Evolutionary conservation across 179 eudicot genomes (phyloP), one percentile per base, ranked within the genome.

Genomic region (Beta lomatogona): DNA sequence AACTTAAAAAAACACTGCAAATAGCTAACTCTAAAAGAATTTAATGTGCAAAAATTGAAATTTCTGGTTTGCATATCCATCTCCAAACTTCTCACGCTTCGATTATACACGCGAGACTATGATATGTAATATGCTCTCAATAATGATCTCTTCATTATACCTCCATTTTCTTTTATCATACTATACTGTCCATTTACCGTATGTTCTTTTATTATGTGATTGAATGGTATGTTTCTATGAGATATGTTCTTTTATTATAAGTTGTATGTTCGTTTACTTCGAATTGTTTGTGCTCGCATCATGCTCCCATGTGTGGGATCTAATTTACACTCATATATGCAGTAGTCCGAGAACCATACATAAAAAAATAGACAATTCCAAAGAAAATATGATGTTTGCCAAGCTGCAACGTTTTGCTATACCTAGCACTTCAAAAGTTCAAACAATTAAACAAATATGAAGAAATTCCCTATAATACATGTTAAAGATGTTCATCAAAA

Each of bases 1-100:
- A 78, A 78, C 22, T 44, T 13, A 84, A 73, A 28, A 28, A 25
- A 60, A 8, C 41, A 21, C 28, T 9, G 61, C 63, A 61, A 18
- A 21, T 25, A 22, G 41, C 41, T 36, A 36, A 36, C 41, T 36
- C 41, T 36, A 36, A 36, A 36, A 36, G 3, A 78, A 10, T 63
- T 36, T 59, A 44, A 58, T 58, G 15, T 12, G 73, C 74, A 52
- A 66, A 53, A 44, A 44, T 31, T 10, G 2, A 64, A 21, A 22
- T 22, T 77, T 52, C 5, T 53, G 8, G 22, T 68, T 41, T 31
- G 72, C 14, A 53, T 7, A 41, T 67, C 52, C 7, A 68, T 12
- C 52, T 48, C 58, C 14, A 53, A 53, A 66, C 28, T 50, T 18
- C 59, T 31, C 13, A 36, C 41, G 41, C 41, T 36, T 36, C 1